Conservation (phyloP, 352 stramenopile genomes). For the Phytophthora capsici region DNA sequence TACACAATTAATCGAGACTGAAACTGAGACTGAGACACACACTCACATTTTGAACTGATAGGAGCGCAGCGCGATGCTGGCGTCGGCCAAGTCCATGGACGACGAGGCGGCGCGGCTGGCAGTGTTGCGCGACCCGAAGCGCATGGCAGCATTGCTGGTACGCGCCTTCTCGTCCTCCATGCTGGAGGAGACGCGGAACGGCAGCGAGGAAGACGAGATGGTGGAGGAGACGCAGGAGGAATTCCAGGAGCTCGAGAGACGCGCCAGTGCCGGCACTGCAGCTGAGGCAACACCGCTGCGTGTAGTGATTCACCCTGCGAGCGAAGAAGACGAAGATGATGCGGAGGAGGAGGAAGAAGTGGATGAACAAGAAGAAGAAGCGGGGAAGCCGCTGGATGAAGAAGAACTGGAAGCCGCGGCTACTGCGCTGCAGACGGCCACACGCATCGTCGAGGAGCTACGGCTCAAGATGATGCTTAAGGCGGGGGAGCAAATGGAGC, state of each 20-base stretch:
- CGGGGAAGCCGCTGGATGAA: slow-evolving; percentile 42
- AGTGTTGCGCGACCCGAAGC: slow-evolving; percentile 49
- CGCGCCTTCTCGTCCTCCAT: slow-evolving; percentile 47
- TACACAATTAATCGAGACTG: slow-evolving; percentile 27
- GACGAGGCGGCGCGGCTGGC: slow-evolving; percentile 32
- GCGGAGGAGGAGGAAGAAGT: slow-evolving; percentile 46
- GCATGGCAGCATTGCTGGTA: slow-evolving; percentile 52
- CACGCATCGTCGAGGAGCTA: slow-evolving; percentile 62
- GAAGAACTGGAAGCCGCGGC: slow-evolving; percentile 55
- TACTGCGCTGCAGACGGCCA: slow-evolving; percentile 58
- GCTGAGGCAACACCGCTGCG: slow-evolving; percentile 13
- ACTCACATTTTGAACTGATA: neutral
- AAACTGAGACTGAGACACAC: slow-evolving; percentile 17
- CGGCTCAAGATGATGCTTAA: slow-evolving; percentile 63
- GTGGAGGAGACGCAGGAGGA: slow-evolving; percentile 39
- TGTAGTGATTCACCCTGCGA: slow-evolving; percentile 18
- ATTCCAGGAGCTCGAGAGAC: slow-evolving; percentile 33
- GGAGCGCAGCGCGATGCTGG: slow-evolving; percentile 30
- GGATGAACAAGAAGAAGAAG: slow-evolving; percentile 36
- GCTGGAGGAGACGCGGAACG: slow-evolving; percentile 10
- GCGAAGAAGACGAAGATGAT: slow-evolving; percentile 49
- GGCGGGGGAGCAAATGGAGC: slow-evolving; percentile 49
- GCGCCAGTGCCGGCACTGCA: neutral
- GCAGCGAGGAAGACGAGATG: slow-evolving; percentile 38
- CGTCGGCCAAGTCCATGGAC: slow-evolving; percentile 47